Evolutionary conservation across 495 filamentous ascomycete species (phyloP), one percentile per base, ranked within the genome.

Genomic region (Aspergillus olivimuriae): DNA sequence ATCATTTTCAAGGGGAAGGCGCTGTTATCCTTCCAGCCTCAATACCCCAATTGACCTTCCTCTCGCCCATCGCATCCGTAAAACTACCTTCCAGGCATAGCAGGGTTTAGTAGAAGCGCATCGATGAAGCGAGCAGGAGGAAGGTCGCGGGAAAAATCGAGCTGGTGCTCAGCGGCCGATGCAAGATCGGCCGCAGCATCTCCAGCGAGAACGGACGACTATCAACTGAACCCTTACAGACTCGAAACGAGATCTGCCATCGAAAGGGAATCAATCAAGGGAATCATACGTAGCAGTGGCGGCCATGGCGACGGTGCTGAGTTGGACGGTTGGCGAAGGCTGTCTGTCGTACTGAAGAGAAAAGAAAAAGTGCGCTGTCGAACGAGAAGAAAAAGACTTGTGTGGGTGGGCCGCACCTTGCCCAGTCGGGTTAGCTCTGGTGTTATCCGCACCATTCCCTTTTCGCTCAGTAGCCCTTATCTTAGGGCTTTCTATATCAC

Each of bases 1-100:
- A 83, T 89, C 45, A 23, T 75, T 89, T 94, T 90, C 57, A 82
- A 84, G 76, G 83, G 82, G 84, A 87, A 89, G 76, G 73, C 52
- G 18, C 40, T 7, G 21, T 34, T 16, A 46, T 34, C 58, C 73
- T 77, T 86, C 84, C 82, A 83, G 66, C 78, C 78, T 77, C 84
- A 88, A 89, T 64, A 86, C 85, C 88, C 84, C 72, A 60, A 6
- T 68, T 55, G 69, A 70, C 61, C 72, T 66, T 77, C 70, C 45
- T 46, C 42, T 73, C 21, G 57, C 51, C 57, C 72, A 70, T 61
- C 56, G 58, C 50, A 35, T 66, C 23, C 63, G 59, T 50, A 59
- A 70, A 64, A 68, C 66, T 65, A n/a, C n/a, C n/a, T n/a, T n/a
- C n/a, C n/a, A n/a, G n/a, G n/a, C 14, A 15, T 46, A 19, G 31